Evolutionary conservation across 306 rosid genomes (phyloP).

Genomic region (Lathyrus sativus): DNA sequence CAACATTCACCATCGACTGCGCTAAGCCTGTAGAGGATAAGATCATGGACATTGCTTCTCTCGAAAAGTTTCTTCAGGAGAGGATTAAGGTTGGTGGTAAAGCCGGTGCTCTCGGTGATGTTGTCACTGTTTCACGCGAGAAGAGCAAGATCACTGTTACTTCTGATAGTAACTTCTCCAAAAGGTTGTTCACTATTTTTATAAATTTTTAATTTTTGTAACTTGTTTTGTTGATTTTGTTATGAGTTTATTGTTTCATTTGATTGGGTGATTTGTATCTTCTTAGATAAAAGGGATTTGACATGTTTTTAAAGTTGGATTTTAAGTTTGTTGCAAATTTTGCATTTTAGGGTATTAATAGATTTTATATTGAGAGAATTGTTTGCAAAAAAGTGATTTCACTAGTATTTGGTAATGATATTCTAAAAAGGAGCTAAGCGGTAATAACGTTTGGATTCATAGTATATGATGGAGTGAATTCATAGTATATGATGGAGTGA

Average conservation of each 20-base stretch:
- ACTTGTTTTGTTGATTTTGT: neutral
- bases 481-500: too few species aligned
- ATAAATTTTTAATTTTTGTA: neutral
- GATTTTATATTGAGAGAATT: neutral
- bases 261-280: neutral
- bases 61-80: constrained; percentile 88
- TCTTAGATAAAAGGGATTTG: neutral
- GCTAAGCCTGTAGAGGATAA: constrained; percentile 91
- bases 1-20: constrained; percentile 72
- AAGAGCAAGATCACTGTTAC: constrained; percentile 70
- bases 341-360: neutral
- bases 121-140: constrained; percentile 64
- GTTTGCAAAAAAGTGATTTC: neutral
- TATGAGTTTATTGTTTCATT: neutral
- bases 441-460: neutral
- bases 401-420: neutral
- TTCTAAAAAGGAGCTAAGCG: neutral
- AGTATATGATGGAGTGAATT: too few species aligned
- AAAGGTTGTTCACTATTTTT: constrained; percentile 48
- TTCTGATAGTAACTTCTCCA: constrained; percentile 73
- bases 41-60: constrained; percentile 93
- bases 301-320: neutral
- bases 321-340: neutral
- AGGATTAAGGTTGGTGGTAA: constrained; percentile 91
- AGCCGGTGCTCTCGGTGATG: constrained; percentile 86